Evolutionary conservation across 129 eudicot species (phyloP), one percentile per base, ranked within the genome.

Genomic region (Flaveria linearis): DNA sequence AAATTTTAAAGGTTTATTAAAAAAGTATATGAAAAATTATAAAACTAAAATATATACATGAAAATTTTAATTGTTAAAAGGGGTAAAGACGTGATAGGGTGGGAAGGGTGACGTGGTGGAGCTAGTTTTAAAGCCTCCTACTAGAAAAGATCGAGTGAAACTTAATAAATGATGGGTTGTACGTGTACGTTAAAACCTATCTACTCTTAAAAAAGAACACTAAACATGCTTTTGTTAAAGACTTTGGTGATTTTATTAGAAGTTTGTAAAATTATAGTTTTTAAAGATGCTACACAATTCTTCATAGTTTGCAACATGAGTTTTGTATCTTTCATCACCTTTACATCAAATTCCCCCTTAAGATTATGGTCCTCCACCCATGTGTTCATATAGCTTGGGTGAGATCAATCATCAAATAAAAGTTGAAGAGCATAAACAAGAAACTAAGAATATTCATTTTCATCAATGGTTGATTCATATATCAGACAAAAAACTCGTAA

Each of bases 371-470:
- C 47, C 75, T 67, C 50, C 25, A 39, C 20, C 28, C 25, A 56
- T 7, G 57, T 33, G 13, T 55, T 76, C 16, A 49, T 8, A 53
- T 43, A 58, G 39, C 30, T 57, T 28, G 51, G n/a, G 10, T 74
- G 43, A 58, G 17, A 50, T 49, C 5, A 52, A 76, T 50, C 51
- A 13, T 41, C 30, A 36, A 20, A 17, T 33, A 65, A 50, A 61
- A 65, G 51, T 30, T 65, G 64, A 13, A 58, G 18, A 20, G 52
- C 17, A 51, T 9, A 51, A 72, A 79, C 73, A 63, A 50, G 56
- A 53, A 72, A 72, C 67, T 23, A 64, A 79, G 73, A 53, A 79
- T 79, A 79, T 71, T 43, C 77, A 49, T 60, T 18, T 50, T 5
- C 39, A 61, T 79, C 36, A 1, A 36, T 22, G 10, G 16, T 57